Evolutionary conservation across 2,329 filamentous ascomycete species (phyloP).

Genomic region (Aspergillus felis): DNA sequence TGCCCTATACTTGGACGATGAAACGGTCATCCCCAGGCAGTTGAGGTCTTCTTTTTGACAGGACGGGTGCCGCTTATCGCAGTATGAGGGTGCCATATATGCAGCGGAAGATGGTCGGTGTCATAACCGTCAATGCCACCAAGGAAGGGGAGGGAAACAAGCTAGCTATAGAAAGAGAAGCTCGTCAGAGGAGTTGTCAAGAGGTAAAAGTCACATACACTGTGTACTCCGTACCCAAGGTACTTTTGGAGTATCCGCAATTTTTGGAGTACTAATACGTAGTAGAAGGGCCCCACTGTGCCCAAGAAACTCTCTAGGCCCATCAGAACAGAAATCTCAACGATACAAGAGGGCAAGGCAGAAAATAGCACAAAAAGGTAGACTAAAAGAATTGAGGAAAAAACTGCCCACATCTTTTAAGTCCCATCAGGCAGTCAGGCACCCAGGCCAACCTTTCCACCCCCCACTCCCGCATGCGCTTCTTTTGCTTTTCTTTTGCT

Average conservation of each 20-base stretch:
- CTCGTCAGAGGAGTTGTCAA: neutral
- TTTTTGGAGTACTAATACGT: neutral
- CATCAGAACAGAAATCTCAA: neutral
- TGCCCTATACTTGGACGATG: neutral
- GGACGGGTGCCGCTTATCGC: neutral
- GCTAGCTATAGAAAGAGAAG: neutral
- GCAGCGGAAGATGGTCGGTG: neutral
- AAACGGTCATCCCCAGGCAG: neutral
- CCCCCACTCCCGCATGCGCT: conserved; percentile 20
- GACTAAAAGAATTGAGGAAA: neutral
- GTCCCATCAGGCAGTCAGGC: neutral
- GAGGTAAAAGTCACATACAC: neutral
- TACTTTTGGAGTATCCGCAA: neutral
- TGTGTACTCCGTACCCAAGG: no score
- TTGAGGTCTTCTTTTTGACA: neutral
- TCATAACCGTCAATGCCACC: neutral
- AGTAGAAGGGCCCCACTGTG: neutral
- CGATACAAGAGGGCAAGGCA: neutral
- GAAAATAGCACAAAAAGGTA: neutral
- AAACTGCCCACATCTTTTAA: neutral
- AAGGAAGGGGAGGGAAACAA: neutral
- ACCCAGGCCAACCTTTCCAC: neutral
- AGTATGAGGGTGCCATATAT: neutral
- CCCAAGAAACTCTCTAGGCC: neutral
- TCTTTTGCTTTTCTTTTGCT: conserved; percentile 11